Evolutionary conservation across 1,139 yeast genomes (phyloP), one percentile per base, ranked within the genome.

Genomic region (Hyphopichia wangnamkhiaoensis): DNA sequence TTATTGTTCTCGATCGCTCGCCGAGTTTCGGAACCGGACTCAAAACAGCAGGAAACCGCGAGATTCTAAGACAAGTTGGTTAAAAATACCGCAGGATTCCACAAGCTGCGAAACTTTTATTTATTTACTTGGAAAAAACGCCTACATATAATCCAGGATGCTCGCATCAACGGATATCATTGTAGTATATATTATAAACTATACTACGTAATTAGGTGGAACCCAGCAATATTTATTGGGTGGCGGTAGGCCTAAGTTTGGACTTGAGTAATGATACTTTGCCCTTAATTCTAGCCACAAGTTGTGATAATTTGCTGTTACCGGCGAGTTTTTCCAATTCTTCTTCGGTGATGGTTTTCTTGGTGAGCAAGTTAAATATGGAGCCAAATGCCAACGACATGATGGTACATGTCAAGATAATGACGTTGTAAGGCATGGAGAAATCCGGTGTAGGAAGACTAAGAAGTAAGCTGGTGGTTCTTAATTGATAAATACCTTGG

Each of bases 391-490:
- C 83, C 44, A 93, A 67, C 0, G 98, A 91, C 86, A 93, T 85
- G 9, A 90, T 85, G 0, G 98, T 94, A 18, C 96, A 88, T 0
- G 98, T 88, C 47, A 94, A 71, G 35, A 94, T 94, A 44, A 94
- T 93, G 35, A 94, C 99, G 55, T 94, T 94, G 59, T 94, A 94
- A 1, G 98, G 98, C 99, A 94, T 94, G 44, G 96, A 87, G 62
- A 94, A 94, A 67, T 94, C 99, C 0, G 99, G 99, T 0, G 98
- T 94, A 2, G 98, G 97, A 38, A 94, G 73, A 0, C 95, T 81
- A 35, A 94, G 71, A 42, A 94, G 68, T 39, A 91, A 74, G 33
- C 97, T 86, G 1, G 97, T 82, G 0, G 98, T 89, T 54, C 98
- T 75, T 44, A 84, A 59, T 37, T 80, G 76, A 50, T 87, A 88